Conservation (phyloP, 345 rosid species). For the Corymbia maculata region DNA sequence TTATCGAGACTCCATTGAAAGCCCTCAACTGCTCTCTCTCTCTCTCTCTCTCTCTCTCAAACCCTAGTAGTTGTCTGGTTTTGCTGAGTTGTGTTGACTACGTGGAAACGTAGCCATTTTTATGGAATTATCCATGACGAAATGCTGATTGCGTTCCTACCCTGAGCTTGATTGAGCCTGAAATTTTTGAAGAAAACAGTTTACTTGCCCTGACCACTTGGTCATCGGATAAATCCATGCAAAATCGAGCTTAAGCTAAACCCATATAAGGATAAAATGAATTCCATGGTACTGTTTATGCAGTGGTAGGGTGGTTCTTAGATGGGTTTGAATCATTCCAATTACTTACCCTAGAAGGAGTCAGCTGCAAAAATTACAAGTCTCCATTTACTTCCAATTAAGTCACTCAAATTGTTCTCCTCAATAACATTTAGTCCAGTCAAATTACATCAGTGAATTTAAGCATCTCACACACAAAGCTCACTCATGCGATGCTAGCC, state of each 20-base stretch:
- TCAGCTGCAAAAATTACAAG: background rate
- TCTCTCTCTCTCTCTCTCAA: background rate
- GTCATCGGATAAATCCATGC: background rate
- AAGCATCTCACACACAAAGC: background rate
- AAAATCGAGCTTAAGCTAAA: background rate
- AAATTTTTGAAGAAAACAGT: background rate
- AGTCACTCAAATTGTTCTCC: background rate
- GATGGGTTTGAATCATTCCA: background rate
- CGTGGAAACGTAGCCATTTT: background rate
- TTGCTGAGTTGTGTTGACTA: background rate
- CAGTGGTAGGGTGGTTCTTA: background rate
- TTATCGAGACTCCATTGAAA: background rate
- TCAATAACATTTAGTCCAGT: fast-evolving
- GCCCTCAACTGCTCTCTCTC: background rate
- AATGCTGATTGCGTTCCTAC: background rate
- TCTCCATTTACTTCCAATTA: background rate
- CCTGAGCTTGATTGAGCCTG: background rate
- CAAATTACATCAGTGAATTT: background rate
- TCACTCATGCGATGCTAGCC: background rate
- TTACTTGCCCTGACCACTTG: background rate
- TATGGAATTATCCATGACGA: background rate
- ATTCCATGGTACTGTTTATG: background rate
- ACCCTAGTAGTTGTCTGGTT: background rate
- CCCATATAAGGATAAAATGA: background rate
- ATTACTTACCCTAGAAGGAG: background rate